Base-by-base conservation (phyloP, 345 rosid genomes). In the Syzygium oleosum region DNA sequence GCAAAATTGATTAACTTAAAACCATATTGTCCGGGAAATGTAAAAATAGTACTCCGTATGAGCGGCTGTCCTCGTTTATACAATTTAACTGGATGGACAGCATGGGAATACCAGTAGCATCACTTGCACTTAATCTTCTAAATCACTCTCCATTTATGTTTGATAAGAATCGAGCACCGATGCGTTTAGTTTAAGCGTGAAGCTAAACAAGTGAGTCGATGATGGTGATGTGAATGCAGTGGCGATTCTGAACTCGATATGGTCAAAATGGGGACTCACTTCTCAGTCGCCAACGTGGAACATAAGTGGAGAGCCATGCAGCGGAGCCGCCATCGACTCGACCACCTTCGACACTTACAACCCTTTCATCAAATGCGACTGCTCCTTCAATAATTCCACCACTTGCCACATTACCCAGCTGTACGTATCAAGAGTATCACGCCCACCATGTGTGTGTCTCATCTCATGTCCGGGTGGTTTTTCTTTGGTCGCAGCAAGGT, bases 291-390 rank as follows among this genome's bases (percentile, higher is more conserved):
- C 13, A n/a, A 89, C 87, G 17, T 95, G 97, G 96, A 95, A 94
- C 90, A 90, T 84, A 51, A 93, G 91, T 84, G 96, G 96, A 85
- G 93, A 94, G 49, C 93, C 92, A 3, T 94, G 96, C 92, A 93
- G 88, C 77, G 97, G 96, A 85, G 87, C 85, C 11, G 95, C 97
- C 87, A 63, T 86, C 22, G 89, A 84, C 52, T 86, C 84, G n/a
- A 90, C 92, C 79, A 31, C 92, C 52, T 91, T 89, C 87, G 87
- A 88, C 63, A 19, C 49, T 12, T 91, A 46, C 90, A 92, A 94
- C 53, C 94, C 96, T 27, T 90, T 93, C 27, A 95, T 94, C 91
- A 93, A 92, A 91, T 95, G 97, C 90, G 95, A 92, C 84, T 95
- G 97, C 85, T 79, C 95, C 88, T 90, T 31, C 86, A 80, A 41